Evolutionary conservation across 371 early-diverging fungal species (phyloP).

Genomic region (Synchytrium microbalum): DNA sequence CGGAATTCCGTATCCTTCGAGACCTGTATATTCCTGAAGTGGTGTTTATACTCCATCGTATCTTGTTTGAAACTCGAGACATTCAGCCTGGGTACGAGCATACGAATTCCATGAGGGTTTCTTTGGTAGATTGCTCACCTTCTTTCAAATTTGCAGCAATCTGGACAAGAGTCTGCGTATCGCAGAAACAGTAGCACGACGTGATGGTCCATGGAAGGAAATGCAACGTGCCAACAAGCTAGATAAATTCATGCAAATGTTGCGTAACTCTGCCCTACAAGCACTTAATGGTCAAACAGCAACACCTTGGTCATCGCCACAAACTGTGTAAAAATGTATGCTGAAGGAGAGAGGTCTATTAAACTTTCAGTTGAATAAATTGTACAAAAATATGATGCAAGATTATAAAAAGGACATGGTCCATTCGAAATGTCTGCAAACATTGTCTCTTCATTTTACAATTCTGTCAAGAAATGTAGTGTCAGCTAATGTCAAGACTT

Average conservation of each 20-base stretch:
- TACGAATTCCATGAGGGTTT: conserved; percentile 1
- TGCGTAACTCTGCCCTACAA: conserved; percentile 8
- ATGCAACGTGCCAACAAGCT: conserved; percentile 6
- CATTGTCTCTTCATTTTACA: too few species aligned
- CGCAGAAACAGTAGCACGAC: conserved; percentile 7
- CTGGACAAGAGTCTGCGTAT: conserved; percentile 11
- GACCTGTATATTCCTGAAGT: conserved; percentile 27
- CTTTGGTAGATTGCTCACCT: conserved; percentile 7
- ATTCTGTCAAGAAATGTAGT: too few species aligned
- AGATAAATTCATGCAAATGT: conserved; percentile 5
- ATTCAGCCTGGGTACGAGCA: conserved; percentile 22
- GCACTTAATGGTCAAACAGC: background rate
- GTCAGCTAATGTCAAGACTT: too few species aligned
- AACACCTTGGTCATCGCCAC: background rate
- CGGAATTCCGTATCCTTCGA: conserved; percentile 19
- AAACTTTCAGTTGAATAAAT: background rate
- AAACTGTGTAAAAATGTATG: background rate
- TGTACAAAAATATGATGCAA: background rate
- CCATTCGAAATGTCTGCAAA: too few species aligned
- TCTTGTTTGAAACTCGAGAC: conserved; percentile 20
- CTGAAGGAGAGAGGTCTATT: background rate
- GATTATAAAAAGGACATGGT: background rate
- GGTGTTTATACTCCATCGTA: conserved; percentile 18
- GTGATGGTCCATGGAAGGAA: conserved; percentile 4
- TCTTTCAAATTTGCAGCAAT: conserved; percentile 3